Evolutionary conservation across 345 rosid species (phyloP).

Genomic region (Zanthoxylum bungeanum): DNA sequence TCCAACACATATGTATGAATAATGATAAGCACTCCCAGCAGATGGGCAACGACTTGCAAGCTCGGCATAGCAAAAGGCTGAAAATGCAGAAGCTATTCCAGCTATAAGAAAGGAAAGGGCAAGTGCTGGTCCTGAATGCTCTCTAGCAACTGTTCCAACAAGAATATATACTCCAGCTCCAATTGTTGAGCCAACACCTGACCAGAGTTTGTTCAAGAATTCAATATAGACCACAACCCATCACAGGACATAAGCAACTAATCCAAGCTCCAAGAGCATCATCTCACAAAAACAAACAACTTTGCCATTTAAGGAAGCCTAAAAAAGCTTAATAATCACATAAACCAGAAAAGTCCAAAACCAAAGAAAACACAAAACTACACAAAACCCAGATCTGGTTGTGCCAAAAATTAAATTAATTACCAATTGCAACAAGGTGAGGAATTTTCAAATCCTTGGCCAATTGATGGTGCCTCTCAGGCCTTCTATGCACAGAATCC

Average conservation of each 20-base stretch:
- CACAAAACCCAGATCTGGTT: constrained; percentile 5
- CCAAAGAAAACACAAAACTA: background rate
- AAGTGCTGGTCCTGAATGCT: constrained; percentile 96
- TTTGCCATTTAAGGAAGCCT: background rate
- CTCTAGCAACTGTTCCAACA: constrained; percentile 96
- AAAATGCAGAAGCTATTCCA: constrained; percentile 91
- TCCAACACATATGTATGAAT: constrained; percentile 88
- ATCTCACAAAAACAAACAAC: background rate
- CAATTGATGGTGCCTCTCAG: constrained; percentile 42
- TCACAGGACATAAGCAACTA: background rate
- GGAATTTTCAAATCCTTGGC: constrained; percentile 70
- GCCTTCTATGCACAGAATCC: constrained; percentile 47
- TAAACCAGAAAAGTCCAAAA: too few species aligned
- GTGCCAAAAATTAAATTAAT: background rate
- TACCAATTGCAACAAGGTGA: constrained; percentile 86
- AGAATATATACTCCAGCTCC: constrained; percentile 99
- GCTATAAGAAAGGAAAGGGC: constrained; percentile 85
- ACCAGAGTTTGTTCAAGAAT: constrained; percentile 2
- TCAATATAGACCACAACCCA: background rate
- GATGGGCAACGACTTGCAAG: constrained; percentile 94
- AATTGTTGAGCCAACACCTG: constrained; percentile 95
- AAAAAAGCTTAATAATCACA: too few species aligned
- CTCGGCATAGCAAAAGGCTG: constrained; percentile 96
- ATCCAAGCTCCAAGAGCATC: background rate
- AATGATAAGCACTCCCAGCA: constrained; percentile 99